Percentiles rank a stretch among this genome's conserved stretches.
Conservation (phyloP, 768 basidiomycete species). For the Chalciporus sphaerocephalus region DNA sequence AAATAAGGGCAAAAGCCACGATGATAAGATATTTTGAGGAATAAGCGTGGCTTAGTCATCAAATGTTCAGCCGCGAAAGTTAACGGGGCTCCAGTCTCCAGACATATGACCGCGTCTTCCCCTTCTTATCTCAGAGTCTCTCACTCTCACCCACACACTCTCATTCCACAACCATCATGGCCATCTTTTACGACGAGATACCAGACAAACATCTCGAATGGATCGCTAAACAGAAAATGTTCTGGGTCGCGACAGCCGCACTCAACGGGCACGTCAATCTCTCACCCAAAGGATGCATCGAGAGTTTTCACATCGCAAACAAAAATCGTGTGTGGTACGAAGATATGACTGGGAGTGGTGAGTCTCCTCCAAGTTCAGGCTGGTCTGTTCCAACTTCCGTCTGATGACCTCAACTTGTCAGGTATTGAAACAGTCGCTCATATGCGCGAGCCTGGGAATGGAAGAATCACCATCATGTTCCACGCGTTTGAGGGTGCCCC, state of each 20-base stretch:
- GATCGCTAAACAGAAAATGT: constrained; percentile 60
- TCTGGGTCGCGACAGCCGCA: constrained; percentile 70
- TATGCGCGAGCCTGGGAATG: constrained; percentile 52
- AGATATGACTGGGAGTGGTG: constrained; percentile 67
- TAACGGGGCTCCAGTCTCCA: too few relatives aligned
- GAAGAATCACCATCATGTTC: constrained; percentile 58
- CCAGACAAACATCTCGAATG: constrained; percentile 50
- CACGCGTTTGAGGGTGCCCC: constrained; percentile 58
- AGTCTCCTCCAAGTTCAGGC: too few relatives aligned
- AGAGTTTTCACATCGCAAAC: constrained; percentile 57
- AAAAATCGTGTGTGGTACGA: constrained; percentile 65
- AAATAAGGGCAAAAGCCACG: too few relatives aligned
- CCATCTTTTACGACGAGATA: constrained; percentile 52
- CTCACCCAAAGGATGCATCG: constrained; percentile 60
- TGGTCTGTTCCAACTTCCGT: neutral
- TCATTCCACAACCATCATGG: constrained; percentile 41
- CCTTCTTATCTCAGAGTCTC: neutral
- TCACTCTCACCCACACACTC: neutral
- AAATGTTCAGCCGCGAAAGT: too few relatives aligned
- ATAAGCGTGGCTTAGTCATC: too few relatives aligned
- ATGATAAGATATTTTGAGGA: too few relatives aligned
- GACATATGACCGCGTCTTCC: too few relatives aligned
- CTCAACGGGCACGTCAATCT: constrained; percentile 64
- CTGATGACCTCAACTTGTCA: constrained; percentile 16
- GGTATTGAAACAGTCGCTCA: constrained; percentile 59